Evolutionary conservation across 73 alveolate species (phyloP).

Genomic region (Paramecium tetraurelia): DNA sequence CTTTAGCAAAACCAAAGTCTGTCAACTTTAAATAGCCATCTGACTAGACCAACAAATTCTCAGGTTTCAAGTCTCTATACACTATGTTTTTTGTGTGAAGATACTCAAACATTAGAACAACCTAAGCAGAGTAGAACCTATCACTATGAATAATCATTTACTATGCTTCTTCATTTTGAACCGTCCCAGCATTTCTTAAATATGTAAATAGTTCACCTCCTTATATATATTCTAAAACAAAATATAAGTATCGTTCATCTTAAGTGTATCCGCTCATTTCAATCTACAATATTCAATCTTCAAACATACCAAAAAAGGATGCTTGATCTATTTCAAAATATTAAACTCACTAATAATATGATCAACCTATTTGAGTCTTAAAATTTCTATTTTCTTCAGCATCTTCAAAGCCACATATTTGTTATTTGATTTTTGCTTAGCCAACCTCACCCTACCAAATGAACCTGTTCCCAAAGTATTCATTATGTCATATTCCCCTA

Average conservation of each 20-base stretch:
- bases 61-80: constrained; percentile 98
- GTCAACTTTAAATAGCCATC: constrained; percentile 98
- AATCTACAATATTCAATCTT: constrained; percentile 54
- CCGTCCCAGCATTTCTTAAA: constrained; percentile 84
- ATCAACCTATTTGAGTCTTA: constrained; percentile 78
- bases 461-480: constrained; percentile 61
- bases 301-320: constrained; percentile 38
- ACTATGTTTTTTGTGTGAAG: constrained; percentile 94
- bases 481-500: constrained; percentile 57
- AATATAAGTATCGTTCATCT: constrained; percentile 87
- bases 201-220: constrained; percentile 98
- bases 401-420: constrained; percentile 85
- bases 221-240: constrained; percentile 88
- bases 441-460: constrained; percentile 18
- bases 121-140: constrained; percentile 66
- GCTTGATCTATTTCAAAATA: constrained; percentile 14
- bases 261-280: constrained; percentile 79
- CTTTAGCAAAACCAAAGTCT: constrained; percentile 99
- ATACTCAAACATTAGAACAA: constrained; percentile 90
- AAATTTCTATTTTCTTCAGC: constrained; percentile 87
- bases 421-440: background rate
- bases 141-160: constrained; percentile 70
- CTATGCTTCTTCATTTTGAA: constrained; percentile 72
- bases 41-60: constrained; percentile 84
- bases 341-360: constrained; percentile 54